phyloP scores from a whole-genome alignment of 179 eudicot genomes.

The Gypsophila paniculata region DNA sequence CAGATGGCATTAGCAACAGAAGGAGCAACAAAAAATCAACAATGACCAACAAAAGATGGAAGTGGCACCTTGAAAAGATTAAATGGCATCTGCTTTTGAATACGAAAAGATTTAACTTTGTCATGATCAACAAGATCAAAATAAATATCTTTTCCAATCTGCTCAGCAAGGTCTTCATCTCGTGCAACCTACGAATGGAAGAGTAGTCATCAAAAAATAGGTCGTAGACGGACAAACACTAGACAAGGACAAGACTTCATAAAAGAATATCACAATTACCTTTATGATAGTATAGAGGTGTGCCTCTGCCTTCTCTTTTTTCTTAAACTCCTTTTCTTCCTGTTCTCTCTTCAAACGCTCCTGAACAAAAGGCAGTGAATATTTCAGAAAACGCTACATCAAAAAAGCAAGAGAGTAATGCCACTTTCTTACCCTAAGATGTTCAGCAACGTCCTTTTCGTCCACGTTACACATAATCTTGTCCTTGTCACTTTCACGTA shows the following conservation, averaged over 20 bases:
- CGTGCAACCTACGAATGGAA: conserved; percentile 56
- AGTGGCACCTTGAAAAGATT: conserved; percentile 61
- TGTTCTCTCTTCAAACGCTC: conserved; percentile 65
- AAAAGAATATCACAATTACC: conserved; percentile 27
- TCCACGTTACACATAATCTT: conserved; percentile 66
- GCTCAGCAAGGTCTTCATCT: conserved; percentile 68
- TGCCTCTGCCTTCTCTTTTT: conserved; percentile 74
- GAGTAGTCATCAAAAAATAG: neutral
- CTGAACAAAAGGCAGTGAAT: conserved; percentile 25
- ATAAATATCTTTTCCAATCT: conserved; percentile 71
- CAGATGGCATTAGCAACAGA: conserved; percentile 3
- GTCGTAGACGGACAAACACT: neutral
- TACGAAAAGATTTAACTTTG: conserved; percentile 68
- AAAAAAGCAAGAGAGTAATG: conserved; percentile 6
- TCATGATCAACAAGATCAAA: conserved; percentile 92
- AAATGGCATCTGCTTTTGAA: conserved; percentile 72
- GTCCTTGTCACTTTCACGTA: conserved; percentile 66
- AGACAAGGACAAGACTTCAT: conserved; percentile 6
- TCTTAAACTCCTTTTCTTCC: conserved; percentile 64
- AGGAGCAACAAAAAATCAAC: neutral
- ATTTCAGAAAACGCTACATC: neutral
- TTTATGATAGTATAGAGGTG: conserved; percentile 67
- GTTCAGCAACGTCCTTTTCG: conserved; percentile 66
- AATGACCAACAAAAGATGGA: conserved; percentile 1
- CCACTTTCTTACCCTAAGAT: conserved; percentile 46